Conservation (phyloP, 108 stramenopile species). For the Pseudonitzschia multiseries region DNA sequence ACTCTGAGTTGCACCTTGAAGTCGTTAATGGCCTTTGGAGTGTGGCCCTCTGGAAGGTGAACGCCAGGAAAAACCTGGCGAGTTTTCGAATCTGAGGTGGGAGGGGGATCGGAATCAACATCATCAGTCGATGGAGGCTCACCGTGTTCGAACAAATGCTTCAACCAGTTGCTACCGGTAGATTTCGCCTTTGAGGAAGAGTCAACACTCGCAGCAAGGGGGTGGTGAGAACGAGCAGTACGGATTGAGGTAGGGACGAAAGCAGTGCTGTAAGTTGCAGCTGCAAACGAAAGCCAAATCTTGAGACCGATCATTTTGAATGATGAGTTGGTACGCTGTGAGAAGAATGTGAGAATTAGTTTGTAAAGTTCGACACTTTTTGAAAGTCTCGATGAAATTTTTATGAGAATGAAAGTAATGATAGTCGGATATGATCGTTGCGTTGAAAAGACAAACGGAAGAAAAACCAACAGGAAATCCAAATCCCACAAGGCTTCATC, state of each 20-base stretch:
- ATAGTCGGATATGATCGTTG: no score
- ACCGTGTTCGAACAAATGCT: no score
- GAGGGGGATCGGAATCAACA: no score
- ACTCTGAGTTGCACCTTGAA: neutral
- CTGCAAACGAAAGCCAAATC: neutral
- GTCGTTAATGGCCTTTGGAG: neutral
- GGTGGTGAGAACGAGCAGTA: neutral
- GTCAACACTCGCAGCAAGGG: neutral
- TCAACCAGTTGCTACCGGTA: no score
- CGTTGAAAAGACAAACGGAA: no score
- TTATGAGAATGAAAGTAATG: no score
- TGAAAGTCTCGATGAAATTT: neutral
- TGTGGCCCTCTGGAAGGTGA: neutral
- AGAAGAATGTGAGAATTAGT: neutral
- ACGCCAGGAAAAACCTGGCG: neutral
- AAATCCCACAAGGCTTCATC: no score
- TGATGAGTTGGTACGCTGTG: neutral
- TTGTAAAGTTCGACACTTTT: neutral
- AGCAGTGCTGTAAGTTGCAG: neutral
- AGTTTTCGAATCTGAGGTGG: no score
- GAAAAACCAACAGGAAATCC: no score
- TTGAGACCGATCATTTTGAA: neutral
- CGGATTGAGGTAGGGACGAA: neutral
- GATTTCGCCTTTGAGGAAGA: no score
- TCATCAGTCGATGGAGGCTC: no score